These are phyloP conservation scores for Trametes hirsuta DNA, from an alignment of 1,284 basidiomycete genomes.

Conservation along the genomic window DNA sequence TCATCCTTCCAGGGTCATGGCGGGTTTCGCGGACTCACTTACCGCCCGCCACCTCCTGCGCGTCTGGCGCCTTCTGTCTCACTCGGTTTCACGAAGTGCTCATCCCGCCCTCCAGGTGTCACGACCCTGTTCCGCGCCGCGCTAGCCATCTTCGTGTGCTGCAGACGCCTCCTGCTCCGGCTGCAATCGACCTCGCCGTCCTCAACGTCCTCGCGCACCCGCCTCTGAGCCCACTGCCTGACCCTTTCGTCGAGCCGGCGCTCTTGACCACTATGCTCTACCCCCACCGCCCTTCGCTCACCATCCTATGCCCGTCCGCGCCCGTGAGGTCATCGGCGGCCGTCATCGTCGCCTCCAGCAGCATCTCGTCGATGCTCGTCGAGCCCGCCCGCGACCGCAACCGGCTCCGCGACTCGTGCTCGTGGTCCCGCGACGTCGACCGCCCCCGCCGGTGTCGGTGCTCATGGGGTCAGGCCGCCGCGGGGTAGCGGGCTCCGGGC, in stretches of 20 bases:
- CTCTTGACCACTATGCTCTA: too few relatives aligned
- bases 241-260: constrained; percentile 66
- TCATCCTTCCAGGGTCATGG: constrained; percentile 60
- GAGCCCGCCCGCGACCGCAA: too few relatives aligned
- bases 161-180: constrained; percentile 61
- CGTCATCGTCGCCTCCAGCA: too few relatives aligned
- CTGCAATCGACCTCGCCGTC: constrained; percentile 53
- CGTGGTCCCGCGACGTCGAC: too few relatives aligned
- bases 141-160: constrained; percentile 72
- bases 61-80: constrained; percentile 82
- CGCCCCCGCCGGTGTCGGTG: too few relatives aligned
- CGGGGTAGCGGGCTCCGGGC: too few relatives aligned
- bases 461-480: too few relatives aligned
- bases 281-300: too few relatives aligned
- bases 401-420: too few relatives aligned
- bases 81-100: constrained; percentile 32
- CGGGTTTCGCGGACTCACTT: constrained; percentile 78
- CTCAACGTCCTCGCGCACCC: constrained; percentile 56
- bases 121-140: constrained; percentile 82
- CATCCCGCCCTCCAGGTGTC: constrained; percentile 54
- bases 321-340: too few relatives aligned
- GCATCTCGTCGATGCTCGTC: too few relatives aligned
- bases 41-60: constrained; percentile 78
- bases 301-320: too few relatives aligned
- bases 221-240: constrained; percentile 58